phyloP scores from a whole-genome alignment of 352 stramenopile genomes.

The Phytophthora lateralis region DNA sequence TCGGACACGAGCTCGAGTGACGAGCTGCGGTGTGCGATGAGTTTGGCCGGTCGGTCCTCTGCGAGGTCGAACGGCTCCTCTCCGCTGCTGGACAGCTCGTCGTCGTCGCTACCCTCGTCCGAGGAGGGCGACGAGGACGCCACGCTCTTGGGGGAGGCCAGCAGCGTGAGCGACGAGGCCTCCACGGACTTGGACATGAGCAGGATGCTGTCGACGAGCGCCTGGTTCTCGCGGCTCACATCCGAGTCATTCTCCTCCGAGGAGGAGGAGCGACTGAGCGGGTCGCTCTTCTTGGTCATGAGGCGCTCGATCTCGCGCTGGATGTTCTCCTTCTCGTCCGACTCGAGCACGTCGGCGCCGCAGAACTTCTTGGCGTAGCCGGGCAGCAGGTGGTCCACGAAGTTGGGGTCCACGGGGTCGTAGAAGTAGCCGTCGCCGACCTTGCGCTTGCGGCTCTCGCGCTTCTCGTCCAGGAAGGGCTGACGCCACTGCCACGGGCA shows the following conservation, averaged over 20 bases:
- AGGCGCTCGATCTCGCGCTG: constrained; percentile 83
- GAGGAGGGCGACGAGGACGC: constrained; percentile 52
- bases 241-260: constrained; percentile 26
- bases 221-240: constrained; percentile 63
- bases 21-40: constrained; percentile 35
- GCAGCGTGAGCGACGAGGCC: constrained; percentile 49
- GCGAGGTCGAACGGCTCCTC: constrained; percentile 47
- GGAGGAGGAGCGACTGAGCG: constrained; percentile 23
- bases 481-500: constrained; percentile 89
- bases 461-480: constrained; percentile 85
- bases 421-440: constrained; percentile 84
- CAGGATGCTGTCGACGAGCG: constrained; percentile 78
- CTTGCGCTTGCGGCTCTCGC: constrained; percentile 84
- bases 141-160: constrained; percentile 71
- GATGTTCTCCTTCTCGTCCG: constrained; percentile 85
- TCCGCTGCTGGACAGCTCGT: constrained; percentile 42
- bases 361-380: constrained; percentile 85
- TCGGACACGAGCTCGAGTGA: constrained; percentile 77
- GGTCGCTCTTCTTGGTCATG: constrained; percentile 72
- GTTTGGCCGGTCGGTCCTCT: constrained; percentile 35
- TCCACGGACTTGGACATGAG: constrained; percentile 78
- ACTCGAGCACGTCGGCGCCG: constrained; percentile 60
- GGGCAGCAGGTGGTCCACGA: constrained; percentile 83
- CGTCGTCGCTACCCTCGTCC: constrained; percentile 54
- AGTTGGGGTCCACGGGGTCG: constrained; percentile 85